Evolutionary conservation across 306 rosid species (phyloP).

Genomic region (Gastrolobium villosum): DNA sequence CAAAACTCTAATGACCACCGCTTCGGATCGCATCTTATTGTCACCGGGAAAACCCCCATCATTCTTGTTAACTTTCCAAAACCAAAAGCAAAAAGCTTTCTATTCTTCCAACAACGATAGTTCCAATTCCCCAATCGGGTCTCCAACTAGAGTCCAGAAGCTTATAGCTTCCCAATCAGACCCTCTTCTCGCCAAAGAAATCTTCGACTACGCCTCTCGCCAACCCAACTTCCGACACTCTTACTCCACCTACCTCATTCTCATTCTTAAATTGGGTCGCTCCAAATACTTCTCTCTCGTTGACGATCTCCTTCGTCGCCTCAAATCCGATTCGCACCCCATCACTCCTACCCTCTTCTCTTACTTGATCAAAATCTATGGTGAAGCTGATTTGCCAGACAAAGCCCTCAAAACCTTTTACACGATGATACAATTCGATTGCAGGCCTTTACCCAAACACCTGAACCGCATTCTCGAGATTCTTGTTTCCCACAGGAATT

Average conservation of each 20-base stretch:
- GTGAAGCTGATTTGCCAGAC: constrained; percentile 71
- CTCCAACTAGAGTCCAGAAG: constrained; percentile 78
- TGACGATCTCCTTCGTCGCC: constrained; percentile 67
- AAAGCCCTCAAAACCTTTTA: constrained; percentile 75
- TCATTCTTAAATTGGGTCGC: constrained; percentile 82
- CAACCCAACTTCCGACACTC: constrained; percentile 78
- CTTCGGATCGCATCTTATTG: constrained; percentile 9
- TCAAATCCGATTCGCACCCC: constrained; percentile 57
- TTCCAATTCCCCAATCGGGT: constrained; percentile 54
- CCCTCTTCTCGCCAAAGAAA: constrained; percentile 88
- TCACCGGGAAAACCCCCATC: background rate
- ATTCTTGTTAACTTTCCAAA: constrained; percentile 20
- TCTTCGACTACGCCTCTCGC: constrained; percentile 70
- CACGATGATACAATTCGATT: constrained; percentile 67
- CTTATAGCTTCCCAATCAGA: constrained; percentile 82
- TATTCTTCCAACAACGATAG: constrained; percentile 4
- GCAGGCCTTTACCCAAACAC: constrained; percentile 74
- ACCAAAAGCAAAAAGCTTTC: constrained; percentile 20
- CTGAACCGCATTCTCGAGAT: constrained; percentile 72
- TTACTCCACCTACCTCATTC: constrained; percentile 67
- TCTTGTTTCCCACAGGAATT: constrained; percentile 67
- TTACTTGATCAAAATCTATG: constrained; percentile 72
- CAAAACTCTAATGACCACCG: constrained; percentile 7
- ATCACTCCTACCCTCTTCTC: constrained; percentile 66
- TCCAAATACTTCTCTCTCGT: constrained; percentile 68